phyloP scores from a whole-genome alignment of 768 basidiomycete genomes.

The Leucocoprinus birnbaumii region DNA sequence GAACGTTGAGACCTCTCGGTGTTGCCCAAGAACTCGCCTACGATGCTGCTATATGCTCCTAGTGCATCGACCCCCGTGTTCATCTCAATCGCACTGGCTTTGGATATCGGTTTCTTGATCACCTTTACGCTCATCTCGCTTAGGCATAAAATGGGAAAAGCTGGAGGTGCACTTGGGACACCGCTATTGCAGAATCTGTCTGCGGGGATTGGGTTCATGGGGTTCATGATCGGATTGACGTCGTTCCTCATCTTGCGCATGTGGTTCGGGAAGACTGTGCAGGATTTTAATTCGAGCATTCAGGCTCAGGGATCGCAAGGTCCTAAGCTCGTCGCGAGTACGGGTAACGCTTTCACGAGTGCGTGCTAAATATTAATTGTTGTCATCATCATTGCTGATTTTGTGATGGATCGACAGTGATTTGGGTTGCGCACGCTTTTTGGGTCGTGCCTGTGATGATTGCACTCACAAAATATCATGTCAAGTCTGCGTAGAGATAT shows the following conservation, averaged over 20 bases:
- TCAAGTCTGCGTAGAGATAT: conserved; percentile 31
- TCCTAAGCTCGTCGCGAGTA: conserved; percentile 57
- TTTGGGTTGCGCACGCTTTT: conserved; percentile 78
- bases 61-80: conserved; percentile 59
- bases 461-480: conserved; percentile 65
- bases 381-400: not conserved
- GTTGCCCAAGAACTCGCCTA: conserved; percentile 55
- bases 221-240: conserved; percentile 71
- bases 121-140: conserved; percentile 64
- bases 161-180: conserved; percentile 47
- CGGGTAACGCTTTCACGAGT: conserved; percentile 79
- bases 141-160: conserved; percentile 57
- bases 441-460: conserved; percentile 67
- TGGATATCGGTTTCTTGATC: conserved; percentile 62
- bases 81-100: conserved; percentile 56
- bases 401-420: conserved; percentile 43
- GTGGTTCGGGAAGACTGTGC: conserved; percentile 78
- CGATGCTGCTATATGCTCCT: conserved; percentile 55
- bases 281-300: conserved; percentile 73
- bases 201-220: conserved; percentile 74
- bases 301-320: conserved; percentile 46
- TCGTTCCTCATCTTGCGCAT: conserved; percentile 72
- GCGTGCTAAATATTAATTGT: conserved; percentile 23
- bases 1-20: conserved; percentile 55
- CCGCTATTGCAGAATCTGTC: conserved; percentile 55